Percentiles rank a stretch among this genome's conserved stretches.
These are phyloP conservation scores for Pseudozyma hubeiensis DNA, from an alignment of 1,284 basidiomycete species.

Conservation along the genomic window DNA sequence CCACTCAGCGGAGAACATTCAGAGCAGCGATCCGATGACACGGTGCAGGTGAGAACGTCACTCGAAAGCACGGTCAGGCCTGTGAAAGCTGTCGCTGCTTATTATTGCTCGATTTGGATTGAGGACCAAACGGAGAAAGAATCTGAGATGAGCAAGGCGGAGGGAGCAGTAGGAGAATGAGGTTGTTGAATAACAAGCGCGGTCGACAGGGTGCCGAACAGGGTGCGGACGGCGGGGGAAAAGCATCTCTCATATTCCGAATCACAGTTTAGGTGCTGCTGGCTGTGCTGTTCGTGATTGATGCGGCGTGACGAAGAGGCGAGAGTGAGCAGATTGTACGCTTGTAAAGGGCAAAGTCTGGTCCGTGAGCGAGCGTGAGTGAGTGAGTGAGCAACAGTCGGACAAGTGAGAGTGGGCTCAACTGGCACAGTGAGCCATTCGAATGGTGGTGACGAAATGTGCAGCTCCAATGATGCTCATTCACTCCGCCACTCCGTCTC, in stretches of 20 bases:
- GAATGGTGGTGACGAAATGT: conserved; percentile 16
- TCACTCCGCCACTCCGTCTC: not conserved
- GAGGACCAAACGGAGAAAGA: too few relatives aligned
- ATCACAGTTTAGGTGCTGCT: too few relatives aligned
- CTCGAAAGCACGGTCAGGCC: not conserved
- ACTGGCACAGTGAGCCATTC: too few relatives aligned
- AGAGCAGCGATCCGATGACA: not conserved
- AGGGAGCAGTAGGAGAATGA: not conserved
- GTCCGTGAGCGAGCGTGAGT: conserved; percentile 1
- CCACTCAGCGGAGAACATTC: not conserved
- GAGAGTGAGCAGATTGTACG: too few relatives aligned
- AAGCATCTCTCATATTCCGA: too few relatives aligned
- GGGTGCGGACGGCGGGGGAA: conserved; percentile 3
- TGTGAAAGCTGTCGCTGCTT: too few relatives aligned
- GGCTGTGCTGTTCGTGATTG: not conserved
- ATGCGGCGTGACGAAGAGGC: conserved; percentile 15
- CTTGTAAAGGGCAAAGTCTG: not conserved
- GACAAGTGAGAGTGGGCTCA: too few relatives aligned
- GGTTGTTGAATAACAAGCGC: not conserved
- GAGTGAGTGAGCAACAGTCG: not conserved
- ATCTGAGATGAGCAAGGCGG: too few relatives aligned
- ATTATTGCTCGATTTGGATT: too few relatives aligned
- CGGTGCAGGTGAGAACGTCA: not conserved
- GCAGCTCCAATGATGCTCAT: conserved; percentile 4
- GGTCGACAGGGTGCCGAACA: conserved; percentile 9